Evolutionary conservation across 495 filamentous ascomycete genomes (phyloP).

Genomic region (Hyaloscypha variabilis): DNA sequence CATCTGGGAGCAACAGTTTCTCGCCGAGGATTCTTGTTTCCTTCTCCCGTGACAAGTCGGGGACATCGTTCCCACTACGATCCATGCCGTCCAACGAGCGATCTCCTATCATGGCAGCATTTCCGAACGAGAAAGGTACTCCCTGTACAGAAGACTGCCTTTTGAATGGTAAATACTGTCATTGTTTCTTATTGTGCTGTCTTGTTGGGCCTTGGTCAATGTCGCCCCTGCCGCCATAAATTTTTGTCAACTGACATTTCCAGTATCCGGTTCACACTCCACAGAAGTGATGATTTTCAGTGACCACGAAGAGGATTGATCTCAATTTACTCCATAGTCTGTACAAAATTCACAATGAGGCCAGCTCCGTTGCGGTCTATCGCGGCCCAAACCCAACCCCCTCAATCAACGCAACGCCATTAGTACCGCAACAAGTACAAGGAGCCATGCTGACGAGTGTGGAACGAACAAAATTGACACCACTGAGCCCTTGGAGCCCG

Average conservation of each 20-base stretch:
- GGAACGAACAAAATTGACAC: constrained; percentile 12
- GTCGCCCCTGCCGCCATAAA: too few relatives aligned
- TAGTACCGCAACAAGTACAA: constrained; percentile 15
- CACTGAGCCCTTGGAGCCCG: constrained; percentile 9
- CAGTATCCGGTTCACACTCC: too few relatives aligned
- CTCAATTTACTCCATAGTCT: neutral
- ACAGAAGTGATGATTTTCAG: constrained; percentile 81
- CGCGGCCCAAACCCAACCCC: neutral
- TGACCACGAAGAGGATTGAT: neutral
- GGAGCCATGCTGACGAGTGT: constrained; percentile 20
- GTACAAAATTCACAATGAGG: neutral
- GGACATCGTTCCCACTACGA: constrained; percentile 48
- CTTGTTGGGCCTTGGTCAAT: too few relatives aligned
- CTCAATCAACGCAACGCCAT: constrained; percentile 15
- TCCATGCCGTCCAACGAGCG: constrained; percentile 65
- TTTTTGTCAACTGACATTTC: too few relatives aligned
- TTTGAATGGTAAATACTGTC: too few relatives aligned
- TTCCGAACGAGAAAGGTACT: constrained; percentile 65
- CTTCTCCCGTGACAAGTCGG: constrained; percentile 2
- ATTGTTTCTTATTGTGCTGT: too few relatives aligned
- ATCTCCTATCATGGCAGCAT: constrained; percentile 52
- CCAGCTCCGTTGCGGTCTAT: neutral
- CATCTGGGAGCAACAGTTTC: constrained; percentile 7
- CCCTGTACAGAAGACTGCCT: constrained; percentile 72
- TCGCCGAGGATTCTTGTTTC: constrained; percentile 10